A percentile compares a stretch with the other conserved stretches of the same genome.
These are phyloP conservation scores for Phytophthora vignae DNA, from an alignment of 352 stramenopile species.

Conservation along the genomic window DNA sequence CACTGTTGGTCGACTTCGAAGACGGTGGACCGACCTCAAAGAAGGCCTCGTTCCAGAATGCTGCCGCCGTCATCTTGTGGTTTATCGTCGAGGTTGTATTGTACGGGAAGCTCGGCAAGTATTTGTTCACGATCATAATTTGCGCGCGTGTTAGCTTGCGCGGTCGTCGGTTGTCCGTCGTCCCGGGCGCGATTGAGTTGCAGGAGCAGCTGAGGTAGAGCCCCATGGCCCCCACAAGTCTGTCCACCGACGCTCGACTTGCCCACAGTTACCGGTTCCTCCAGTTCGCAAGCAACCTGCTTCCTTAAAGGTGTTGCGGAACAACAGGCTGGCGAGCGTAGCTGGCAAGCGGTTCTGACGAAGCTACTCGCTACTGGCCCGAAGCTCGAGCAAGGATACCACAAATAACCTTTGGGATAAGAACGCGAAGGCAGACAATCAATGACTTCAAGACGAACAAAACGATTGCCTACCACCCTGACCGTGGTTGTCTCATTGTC, in stretches of 20 bases:
- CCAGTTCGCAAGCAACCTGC: not conserved
- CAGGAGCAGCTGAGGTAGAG: constrained; percentile 28
- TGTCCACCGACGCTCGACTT: not conserved
- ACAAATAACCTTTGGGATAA: constrained; percentile 5
- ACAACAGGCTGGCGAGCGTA: not conserved
- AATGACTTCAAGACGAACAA: not conserved
- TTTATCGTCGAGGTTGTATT: constrained; percentile 42
- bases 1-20: constrained; percentile 26
- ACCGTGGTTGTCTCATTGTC: not conserved
- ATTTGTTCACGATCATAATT: constrained; percentile 41
- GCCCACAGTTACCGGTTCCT: not conserved
- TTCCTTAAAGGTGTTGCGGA: not conserved
- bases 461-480: not conserved
- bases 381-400: not conserved
- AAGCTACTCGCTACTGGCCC: not conserved
- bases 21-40: constrained; percentile 27
- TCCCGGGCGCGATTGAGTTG: constrained; percentile 19
- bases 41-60: constrained; percentile 53
- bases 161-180: constrained; percentile 13
- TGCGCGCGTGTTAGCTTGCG: constrained; percentile 41
- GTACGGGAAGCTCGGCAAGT: constrained; percentile 51
- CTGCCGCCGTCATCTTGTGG: constrained; percentile 41
- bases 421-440: not conserved
- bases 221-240: constrained; percentile 18
- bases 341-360: not conserved